These are phyloP conservation scores for Rhododendron kiyosumense DNA, from an alignment of 148 eudicot genomes.

Conservation along the genomic window DNA sequence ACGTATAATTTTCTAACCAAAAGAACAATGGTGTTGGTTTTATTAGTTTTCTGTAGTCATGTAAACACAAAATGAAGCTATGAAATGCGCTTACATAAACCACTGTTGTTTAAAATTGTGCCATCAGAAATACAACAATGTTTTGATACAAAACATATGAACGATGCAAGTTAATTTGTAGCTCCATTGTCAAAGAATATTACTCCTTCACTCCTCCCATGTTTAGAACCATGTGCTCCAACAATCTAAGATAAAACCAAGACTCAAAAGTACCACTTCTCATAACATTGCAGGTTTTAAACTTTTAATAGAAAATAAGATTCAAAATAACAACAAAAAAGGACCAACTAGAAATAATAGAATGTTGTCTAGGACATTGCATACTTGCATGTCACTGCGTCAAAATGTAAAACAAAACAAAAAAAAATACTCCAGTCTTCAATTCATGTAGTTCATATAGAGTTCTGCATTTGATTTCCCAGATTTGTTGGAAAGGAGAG, in stretches of 20 bases:
- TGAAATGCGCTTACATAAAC: background rate
- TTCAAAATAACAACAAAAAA: background rate
- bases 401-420: background rate
- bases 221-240: background rate
- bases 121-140: background rate
- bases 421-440: background rate
- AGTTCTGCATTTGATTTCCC: background rate
- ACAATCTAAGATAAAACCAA: background rate
- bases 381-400: background rate
- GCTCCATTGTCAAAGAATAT: background rate
- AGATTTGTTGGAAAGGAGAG: background rate
- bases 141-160: background rate
- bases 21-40: background rate
- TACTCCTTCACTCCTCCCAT: background rate
- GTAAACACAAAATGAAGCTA: background rate
- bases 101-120: background rate
- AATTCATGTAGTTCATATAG: background rate
- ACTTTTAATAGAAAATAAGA: background rate
- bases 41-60: background rate
- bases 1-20: background rate
- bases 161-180: background rate
- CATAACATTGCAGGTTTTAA: background rate
- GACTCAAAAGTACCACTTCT: background rate
- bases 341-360: too few species aligned
- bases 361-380: background rate